Evolutionary conservation across 176 grass and related monocot species (phyloP).

Genomic region (Zea luxurians): DNA sequence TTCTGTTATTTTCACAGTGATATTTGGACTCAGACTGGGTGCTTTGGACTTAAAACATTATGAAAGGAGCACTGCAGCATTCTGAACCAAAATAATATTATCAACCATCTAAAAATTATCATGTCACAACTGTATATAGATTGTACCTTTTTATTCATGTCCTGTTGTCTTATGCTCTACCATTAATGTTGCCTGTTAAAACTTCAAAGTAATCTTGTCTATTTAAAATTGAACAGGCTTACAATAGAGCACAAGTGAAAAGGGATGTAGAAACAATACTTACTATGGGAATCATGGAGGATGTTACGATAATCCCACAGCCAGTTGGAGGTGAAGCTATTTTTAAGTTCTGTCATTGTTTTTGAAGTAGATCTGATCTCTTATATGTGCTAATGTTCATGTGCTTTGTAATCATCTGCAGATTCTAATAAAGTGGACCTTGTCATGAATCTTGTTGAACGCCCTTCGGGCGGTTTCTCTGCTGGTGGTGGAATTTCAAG

Average conservation of each 20-base stretch:
- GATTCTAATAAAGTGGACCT: conserved; percentile 96
- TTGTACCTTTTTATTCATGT: conserved; percentile 7
- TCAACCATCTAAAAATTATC: background rate
- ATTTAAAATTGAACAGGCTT: conserved; percentile 59
- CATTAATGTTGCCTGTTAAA: conserved; percentile 10
- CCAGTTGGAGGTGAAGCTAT: conserved; percentile 67
- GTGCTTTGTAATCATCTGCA: conserved; percentile 45
- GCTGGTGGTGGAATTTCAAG: conserved; percentile 98
- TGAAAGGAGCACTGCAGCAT: background rate
- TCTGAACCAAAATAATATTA: conserved; percentile 2
- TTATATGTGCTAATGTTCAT: conserved; percentile 13
- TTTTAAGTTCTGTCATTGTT: conserved; percentile 30
- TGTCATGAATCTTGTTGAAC: conserved; percentile 98
- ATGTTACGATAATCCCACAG: conserved; percentile 93
- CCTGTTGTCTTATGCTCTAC: conserved; percentile 20
- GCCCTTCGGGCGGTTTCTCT: conserved; percentile 96
- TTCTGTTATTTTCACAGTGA: background rate
- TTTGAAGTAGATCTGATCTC: background rate
- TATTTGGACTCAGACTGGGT: background rate
- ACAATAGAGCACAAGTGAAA: conserved; percentile 84
- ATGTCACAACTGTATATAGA: background rate
- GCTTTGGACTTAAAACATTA: conserved; percentile 22
- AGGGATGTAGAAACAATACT: conserved; percentile 98
- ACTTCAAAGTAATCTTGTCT: conserved; percentile 25
- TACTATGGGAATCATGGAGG: conserved; percentile 99